Conservation (phyloP, 2,329 filamentous ascomycete species). For the Penicillium occitanis region DNA sequence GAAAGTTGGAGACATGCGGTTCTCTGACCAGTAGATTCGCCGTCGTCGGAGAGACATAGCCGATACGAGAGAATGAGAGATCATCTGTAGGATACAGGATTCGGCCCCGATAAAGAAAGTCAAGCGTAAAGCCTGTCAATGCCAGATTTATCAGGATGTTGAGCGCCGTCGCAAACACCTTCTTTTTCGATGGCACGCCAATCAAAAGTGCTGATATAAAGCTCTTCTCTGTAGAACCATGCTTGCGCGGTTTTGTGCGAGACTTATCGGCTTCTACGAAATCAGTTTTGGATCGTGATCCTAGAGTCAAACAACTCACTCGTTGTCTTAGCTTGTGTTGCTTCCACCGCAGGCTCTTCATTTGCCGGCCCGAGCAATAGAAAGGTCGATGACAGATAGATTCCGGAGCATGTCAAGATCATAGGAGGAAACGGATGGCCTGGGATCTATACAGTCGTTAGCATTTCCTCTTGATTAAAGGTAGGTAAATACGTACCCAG, state of each 20-base stretch:
- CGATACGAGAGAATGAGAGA: constrained; percentile 80
- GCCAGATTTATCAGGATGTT: constrained; percentile 72
- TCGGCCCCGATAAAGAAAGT: constrained; percentile 74
- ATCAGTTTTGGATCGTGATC: constrained; percentile 4
- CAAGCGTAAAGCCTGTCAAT: constrained; percentile 68
- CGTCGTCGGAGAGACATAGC: constrained; percentile 77
- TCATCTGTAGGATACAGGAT: constrained; percentile 69
- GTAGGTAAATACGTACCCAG: constrained; percentile 37
- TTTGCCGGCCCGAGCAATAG: constrained; percentile 24
- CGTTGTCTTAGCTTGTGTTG: constrained; percentile 16
- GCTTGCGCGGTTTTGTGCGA: constrained; percentile 5
- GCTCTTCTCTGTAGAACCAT: background rate
- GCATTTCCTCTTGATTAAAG: background rate
- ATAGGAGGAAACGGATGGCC: constrained; percentile 38
- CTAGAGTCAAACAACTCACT: constrained; percentile 7
- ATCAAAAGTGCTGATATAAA: constrained; percentile 59
- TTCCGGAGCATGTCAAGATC: constrained; percentile 43
- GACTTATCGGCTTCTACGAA: background rate
- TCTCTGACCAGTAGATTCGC: constrained; percentile 84
- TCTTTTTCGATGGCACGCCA: constrained; percentile 73
- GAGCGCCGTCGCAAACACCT: constrained; percentile 62
- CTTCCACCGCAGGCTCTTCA: constrained; percentile 6
- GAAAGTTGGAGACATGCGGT: constrained; percentile 71
- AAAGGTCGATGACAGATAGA: constrained; percentile 47
- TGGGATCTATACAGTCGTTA: constrained; percentile 31